phyloP scores from a whole-genome alignment of 495 filamentous ascomycete genomes.

The Aspergillus bertholletiae region DNA sequence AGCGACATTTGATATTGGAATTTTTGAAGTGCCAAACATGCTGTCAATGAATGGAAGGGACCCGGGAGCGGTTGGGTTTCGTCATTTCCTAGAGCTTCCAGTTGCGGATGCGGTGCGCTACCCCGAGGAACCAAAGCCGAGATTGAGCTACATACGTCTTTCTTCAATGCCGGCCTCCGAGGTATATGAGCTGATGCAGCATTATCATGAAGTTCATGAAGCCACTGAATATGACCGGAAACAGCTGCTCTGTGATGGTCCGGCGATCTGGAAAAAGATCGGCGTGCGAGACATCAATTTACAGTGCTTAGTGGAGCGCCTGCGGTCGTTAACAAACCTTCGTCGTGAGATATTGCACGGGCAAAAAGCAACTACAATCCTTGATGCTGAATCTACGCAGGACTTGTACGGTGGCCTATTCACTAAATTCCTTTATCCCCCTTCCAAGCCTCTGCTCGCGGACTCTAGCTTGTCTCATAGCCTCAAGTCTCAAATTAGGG shows the following conservation, averaged over 20 bases:
- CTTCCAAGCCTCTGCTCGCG: constrained; percentile 18
- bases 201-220: constrained; percentile 30
- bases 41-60: constrained; percentile 67
- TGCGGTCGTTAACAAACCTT: constrained; percentile 39
- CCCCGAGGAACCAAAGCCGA: constrained; percentile 23
- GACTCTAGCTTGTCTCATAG: constrained; percentile 29
- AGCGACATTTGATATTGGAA: constrained; percentile 56
- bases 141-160: constrained; percentile 30
- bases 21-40: constrained; percentile 68
- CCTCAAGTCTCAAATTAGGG: constrained; percentile 51
- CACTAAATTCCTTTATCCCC: constrained; percentile 41
- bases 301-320: constrained; percentile 35
- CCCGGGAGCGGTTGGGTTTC: constrained; percentile 71
- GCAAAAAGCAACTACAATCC: constrained; percentile 28
- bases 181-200: constrained; percentile 37
- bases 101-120: constrained; percentile 59
- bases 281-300: constrained; percentile 39
- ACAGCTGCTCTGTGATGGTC: constrained; percentile 32
- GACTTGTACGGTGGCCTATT: constrained; percentile 46
- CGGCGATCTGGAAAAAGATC: constrained; percentile 37
- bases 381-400: constrained; percentile 39
- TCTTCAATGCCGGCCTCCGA: constrained; percentile 27
- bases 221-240: constrained; percentile 34
- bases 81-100: constrained; percentile 65
- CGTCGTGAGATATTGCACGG: constrained; percentile 34